Evolutionary conservation across 257 asterid species (phyloP).

Genomic region (Solanum etuberosum): DNA sequence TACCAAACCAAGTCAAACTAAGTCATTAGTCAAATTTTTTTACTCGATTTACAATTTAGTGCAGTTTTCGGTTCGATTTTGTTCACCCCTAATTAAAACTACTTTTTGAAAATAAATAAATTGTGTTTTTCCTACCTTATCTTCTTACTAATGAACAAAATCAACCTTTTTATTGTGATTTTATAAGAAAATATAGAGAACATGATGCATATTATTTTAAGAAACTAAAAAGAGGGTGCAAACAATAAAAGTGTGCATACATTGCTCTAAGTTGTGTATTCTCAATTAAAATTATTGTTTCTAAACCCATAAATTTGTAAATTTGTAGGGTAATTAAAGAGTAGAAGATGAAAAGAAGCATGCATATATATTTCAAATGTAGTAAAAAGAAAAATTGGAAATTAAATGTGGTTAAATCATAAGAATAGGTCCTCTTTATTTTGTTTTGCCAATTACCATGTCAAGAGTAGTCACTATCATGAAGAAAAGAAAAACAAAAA

Average conservation of each 20-base stretch:
- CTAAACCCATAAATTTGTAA: not conserved
- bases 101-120: not conserved
- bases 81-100: not conserved
- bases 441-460: conserved; percentile 20
- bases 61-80: too few relatives aligned
- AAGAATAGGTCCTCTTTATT: conserved; percentile 23
- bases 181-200: not conserved
- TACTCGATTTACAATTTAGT: too few relatives aligned
- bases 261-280: not conserved
- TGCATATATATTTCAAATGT: not conserved
- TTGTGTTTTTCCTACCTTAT: not conserved
- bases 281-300: not conserved
- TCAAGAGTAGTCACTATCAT: conserved; percentile 33
- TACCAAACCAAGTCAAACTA: not conserved
- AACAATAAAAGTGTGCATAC: not conserved
- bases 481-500: not conserved
- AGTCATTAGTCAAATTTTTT: too few relatives aligned
- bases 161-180: not conserved
- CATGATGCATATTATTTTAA: not conserved
- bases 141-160: not conserved
- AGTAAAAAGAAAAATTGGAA: not conserved
- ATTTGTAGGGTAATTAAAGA: not conserved
- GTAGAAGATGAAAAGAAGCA: not conserved
- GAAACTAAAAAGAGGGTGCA: not conserved
- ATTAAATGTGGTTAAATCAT: not conserved